Base-by-base conservation (phyloP, 768 basidiomycete genomes). In the Pleurotus pulmonarius region DNA sequence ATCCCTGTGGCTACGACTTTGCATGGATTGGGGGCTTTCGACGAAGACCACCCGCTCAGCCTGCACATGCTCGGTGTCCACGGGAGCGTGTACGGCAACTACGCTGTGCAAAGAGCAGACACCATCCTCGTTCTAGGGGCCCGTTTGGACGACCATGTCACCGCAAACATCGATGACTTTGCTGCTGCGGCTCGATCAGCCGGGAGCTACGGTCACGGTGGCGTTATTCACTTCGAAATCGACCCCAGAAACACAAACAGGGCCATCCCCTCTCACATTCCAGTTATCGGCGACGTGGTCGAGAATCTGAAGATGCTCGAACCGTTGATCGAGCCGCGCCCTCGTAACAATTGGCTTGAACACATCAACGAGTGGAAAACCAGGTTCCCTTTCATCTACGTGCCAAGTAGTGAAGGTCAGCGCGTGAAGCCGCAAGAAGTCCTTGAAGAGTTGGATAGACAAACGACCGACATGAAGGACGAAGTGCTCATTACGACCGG, bases 11-110 rank as follows among this genome's bases (percentile, higher is more conserved):
- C 93, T 59, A 98, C 97, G 16, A 98, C 96, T 40, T 73, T 99
- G 11, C 95, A 96, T 65, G 97, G 96, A 56, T 86, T 99, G 45
- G 97, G 97, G 58, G 88, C 91, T 1, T 99, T 91, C 67, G 94
- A 98, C 72, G 97, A 99, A 78, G 83, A 80, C 55, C 82, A 93
- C 71, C 83, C 86, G 37, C 84, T 80, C 70, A 88, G 88, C 61
- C 74, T 99, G 67, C 94, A 98, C 70, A 98, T 98, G 96, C 83
- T 99, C 55, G 96, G 96, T 56, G 97, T 98, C 95, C 97, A 98
- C 75, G 97, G 97, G 5, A 86, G 86, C 29, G 94, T 95, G 4
- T 98, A 97, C 65, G 97, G 95, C 64, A 99, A 98, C 75, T 74
- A 96, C 45, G 96, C 96, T 3, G 98, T 99, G 83, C 97, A 98